Conservation (phyloP, 164 flowering plant genomes). For the Chimonanthus praecox region DNA sequence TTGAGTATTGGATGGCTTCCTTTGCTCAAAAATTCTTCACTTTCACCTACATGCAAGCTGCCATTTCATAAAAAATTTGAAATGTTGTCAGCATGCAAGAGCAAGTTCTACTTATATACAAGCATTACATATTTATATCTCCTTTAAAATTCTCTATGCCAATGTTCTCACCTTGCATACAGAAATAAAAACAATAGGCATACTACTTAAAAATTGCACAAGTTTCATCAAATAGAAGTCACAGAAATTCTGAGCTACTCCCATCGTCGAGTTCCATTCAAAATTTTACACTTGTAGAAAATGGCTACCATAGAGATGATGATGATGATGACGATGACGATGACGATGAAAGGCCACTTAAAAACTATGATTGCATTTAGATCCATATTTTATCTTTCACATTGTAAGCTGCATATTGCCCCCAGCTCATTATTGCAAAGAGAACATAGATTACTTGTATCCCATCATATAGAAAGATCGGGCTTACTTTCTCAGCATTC, state of each 20-base stretch:
- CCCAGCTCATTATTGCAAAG: neutral
- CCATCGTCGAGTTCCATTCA: neutral
- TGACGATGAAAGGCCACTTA: neutral
- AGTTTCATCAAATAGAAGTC: neutral
- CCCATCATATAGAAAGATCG: neutral
- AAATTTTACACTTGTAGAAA: neutral
- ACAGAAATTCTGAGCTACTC: neutral
- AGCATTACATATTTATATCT: neutral
- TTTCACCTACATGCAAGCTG: constrained; percentile 60
- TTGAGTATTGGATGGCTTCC: constrained; percentile 53
- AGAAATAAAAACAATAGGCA: neutral
- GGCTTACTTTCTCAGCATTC: neutral
- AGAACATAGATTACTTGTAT: no score
- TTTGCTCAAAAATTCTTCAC: constrained; percentile 52
- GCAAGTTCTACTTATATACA: neutral
- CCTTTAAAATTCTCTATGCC: neutral
- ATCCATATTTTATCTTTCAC: neutral
- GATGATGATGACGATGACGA: neutral
- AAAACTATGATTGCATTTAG: neutral
- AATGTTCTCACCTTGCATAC: neutral
- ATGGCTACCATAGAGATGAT: neutral
- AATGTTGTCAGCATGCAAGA: constrained; percentile 3
- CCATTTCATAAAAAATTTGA: constrained; percentile 14
- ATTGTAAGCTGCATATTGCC: neutral
- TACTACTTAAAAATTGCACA: neutral